Base-by-base conservation (phyloP, 2,329 filamentous ascomycete genomes). In the Xylariaceae sp. region DNA sequence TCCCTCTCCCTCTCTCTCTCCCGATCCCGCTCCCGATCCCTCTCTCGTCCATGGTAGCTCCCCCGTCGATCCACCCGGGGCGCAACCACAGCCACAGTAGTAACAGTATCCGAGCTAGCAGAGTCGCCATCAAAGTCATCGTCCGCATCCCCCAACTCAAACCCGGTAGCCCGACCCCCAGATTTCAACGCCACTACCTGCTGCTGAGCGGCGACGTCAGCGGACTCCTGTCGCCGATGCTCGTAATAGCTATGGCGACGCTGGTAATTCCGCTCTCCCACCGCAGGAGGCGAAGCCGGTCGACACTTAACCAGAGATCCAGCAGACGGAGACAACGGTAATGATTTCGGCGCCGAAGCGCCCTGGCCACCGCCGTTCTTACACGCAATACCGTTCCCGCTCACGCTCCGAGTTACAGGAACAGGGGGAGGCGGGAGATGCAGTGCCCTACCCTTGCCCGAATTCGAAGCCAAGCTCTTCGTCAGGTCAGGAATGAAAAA, bases 391-490 rank as follows among this genome's bases (percentile, higher is more conserved):
- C 19, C 40, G 5, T 30, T 19, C 7, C 5, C 40, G 5, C 37
- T 39, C 2, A 18, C 19, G 12, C 5, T 37, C 18, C 53, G 47
- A 30, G 51, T 47, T 15, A 57, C 15, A n/a, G 56, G 54, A 18
- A 59, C 54, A 4, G 56, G 56, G 8, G 56, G 56, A 16, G 56
- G 56, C 1, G 56, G 56, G 7, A 59, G 22, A 18, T 50, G 40
- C 26, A 52, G 57, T 2, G 26, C 39, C 16, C 21, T 21, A 15
- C 40, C 19, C 46, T 47, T 42, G 1, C 39, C 48, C 39, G 51
- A 7, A 18, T 29, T 48, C 15, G 47, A n/a, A 1, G 41, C 47
- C 3, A 46, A 6, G 6, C n/a, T 47, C n/a, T 22, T 48, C 32
- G 41, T 47, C 15, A 51, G 47, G 19, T 37, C 32, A 16, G 52